Conservation (phyloP, 768 basidiomycete genomes). For the Calocybe indica region DNA sequence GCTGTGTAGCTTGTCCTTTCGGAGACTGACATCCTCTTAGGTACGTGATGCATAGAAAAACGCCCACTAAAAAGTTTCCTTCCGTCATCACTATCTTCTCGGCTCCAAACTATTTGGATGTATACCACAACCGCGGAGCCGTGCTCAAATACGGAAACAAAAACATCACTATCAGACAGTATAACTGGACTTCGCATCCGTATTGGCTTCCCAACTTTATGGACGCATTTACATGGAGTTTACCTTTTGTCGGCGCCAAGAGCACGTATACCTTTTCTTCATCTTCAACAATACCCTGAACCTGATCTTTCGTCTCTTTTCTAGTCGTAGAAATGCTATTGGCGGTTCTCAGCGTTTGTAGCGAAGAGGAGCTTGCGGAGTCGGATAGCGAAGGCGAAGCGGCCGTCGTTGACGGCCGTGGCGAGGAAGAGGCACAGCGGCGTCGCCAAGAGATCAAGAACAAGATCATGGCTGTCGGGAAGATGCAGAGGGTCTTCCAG, state of each 20-base stretch:
- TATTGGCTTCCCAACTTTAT: conserved; percentile 98
- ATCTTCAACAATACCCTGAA: neutral
- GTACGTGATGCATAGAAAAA: conserved; percentile 93
- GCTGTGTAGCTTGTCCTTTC: neutral
- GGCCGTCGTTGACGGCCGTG: conserved; percentile 17
- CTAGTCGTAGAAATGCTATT: conserved; percentile 97
- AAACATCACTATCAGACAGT: conserved; percentile 92
- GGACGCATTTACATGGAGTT: conserved; percentile 97
- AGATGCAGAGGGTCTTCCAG: conserved; percentile 87
- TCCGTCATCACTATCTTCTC: conserved; percentile 98
- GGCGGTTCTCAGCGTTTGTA: conserved; percentile 90
- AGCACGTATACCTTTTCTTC: conserved; percentile 46
- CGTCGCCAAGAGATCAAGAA: conserved; percentile 80
- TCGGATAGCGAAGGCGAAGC: conserved; percentile 33
- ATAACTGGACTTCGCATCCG: conserved; percentile 74
- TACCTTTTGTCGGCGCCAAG: conserved; percentile 96
- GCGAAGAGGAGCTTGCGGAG: conserved; percentile 84
- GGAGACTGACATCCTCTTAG: conserved; percentile 26
- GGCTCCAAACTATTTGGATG: conserved; percentile 94
- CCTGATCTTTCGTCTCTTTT: neutral
- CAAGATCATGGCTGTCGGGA: conserved; percentile 90
- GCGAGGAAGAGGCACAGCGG: conserved; percentile 38
- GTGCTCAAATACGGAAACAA: conserved; percentile 97
- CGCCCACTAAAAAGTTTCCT: conserved; percentile 91
- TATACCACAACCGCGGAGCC: conserved; percentile 94